Conservation (phyloP, 768 basidiomycete species). For the Tylopilus cervinicoccineus region DNA sequence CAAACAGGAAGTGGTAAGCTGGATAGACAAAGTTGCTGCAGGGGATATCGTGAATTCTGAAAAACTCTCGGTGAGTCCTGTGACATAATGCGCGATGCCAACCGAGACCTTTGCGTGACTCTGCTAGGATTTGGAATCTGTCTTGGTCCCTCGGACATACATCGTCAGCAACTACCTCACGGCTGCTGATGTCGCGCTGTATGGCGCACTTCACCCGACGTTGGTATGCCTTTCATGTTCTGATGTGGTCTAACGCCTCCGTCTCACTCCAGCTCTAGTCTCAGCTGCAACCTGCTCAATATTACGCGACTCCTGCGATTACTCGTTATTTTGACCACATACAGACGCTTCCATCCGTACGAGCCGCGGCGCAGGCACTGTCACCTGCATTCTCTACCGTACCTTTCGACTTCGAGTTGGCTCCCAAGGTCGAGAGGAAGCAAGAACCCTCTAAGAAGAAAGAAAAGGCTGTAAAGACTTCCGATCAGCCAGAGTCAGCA, state of each 20-base stretch:
- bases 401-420: slow-evolving; percentile 66
- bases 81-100: neutral
- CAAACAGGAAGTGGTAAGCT: slow-evolving; percentile 57
- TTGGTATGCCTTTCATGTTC: slow-evolving; percentile 49
- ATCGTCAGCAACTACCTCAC: slow-evolving; percentile 81
- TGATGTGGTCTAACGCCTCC: neutral
- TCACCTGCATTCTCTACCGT: slow-evolving; percentile 54
- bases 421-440: slow-evolving; percentile 73
- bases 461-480: slow-evolving; percentile 47
- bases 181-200: slow-evolving; percentile 87
- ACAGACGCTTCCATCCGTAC: slow-evolving; percentile 66
- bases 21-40: slow-evolving; percentile 63
- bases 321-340: slow-evolving; percentile 96
- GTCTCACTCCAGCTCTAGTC: slow-evolving; percentile 43
- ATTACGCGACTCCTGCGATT: slow-evolving; percentile 75
- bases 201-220: slow-evolving; percentile 80
- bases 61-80: slow-evolving; percentile 44
- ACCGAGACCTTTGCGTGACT: slow-evolving; percentile 3
- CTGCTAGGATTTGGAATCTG: slow-evolving; percentile 63
- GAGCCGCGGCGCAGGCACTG: slow-evolving; percentile 48
- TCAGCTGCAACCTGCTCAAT: slow-evolving; percentile 64
- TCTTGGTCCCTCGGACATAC: slow-evolving; percentile 77
- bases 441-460: slow-evolving; percentile 75
- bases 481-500: slow-evolving; percentile 24
- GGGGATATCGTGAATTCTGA: slow-evolving; percentile 46